These are phyloP conservation scores for Podila epigama DNA, from an alignment of 192 early-diverging fungal species.

Conservation along the genomic window DNA sequence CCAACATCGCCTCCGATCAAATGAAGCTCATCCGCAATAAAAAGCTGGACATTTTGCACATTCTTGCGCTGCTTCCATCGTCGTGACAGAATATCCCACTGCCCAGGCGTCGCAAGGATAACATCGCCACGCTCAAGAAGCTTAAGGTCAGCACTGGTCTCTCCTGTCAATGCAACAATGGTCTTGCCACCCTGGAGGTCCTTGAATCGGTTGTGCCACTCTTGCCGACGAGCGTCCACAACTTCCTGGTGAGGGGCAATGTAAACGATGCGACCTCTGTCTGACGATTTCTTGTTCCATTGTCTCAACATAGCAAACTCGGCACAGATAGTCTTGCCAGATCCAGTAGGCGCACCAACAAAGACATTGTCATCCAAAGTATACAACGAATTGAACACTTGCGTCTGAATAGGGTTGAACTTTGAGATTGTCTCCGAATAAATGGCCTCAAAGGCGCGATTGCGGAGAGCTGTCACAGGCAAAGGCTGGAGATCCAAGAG, in stretches of 20 bases:
- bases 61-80: constrained; percentile 95
- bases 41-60: constrained; percentile 87
- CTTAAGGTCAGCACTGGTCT: constrained; percentile 89
- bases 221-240: constrained; percentile 72
- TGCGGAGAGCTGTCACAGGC: constrained; percentile 79
- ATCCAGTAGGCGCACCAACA: constrained; percentile 90
- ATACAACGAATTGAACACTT: constrained; percentile 92
- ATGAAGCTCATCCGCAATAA: constrained; percentile 96
- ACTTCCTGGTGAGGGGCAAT: constrained; percentile 91
- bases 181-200: constrained; percentile 85
- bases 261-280: constrained; percentile 82
- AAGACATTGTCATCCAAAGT: constrained; percentile 88
- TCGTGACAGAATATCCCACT: constrained; percentile 96
- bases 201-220: constrained; percentile 89
- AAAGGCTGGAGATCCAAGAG: constrained; percentile 94
- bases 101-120: constrained; percentile 84
- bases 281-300: constrained; percentile 65
- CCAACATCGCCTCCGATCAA: constrained; percentile 91
- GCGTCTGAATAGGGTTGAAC: constrained; percentile 98
- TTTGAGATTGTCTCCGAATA: constrained; percentile 65
- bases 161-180: constrained; percentile 89
- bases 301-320: constrained; percentile 95
- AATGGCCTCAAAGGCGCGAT: constrained; percentile 74
- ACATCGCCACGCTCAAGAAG: constrained; percentile 92
- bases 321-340: constrained; percentile 95